Conservation (phyloP, 1,284 basidiomycete genomes). For the Melanopsichium pennsylvanicum region DNA sequence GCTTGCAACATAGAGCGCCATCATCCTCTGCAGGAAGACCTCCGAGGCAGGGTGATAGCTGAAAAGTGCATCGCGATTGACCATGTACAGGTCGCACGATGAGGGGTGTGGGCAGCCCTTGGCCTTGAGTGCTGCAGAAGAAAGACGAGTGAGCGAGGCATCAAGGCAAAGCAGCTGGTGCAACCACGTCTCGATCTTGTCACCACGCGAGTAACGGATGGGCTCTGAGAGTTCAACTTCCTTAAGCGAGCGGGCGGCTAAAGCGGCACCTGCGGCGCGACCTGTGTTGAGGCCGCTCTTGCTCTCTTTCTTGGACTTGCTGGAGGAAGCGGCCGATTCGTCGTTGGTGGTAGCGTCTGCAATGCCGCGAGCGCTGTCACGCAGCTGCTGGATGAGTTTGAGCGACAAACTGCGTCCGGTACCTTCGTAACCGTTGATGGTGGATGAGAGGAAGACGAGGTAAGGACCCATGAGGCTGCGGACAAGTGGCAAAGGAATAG, state of each 20-base stretch:
- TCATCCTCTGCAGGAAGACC: constrained; percentile 95
- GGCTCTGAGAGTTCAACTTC: constrained; percentile 96
- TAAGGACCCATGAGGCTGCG: constrained; percentile 95
- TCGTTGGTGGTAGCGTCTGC: constrained; percentile 42
- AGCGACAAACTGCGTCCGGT: constrained; percentile 96
- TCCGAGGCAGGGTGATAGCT: constrained; percentile 96
- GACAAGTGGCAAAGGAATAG: constrained; percentile 94
- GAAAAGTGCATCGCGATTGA: constrained; percentile 95
- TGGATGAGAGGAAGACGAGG: constrained; percentile 96
- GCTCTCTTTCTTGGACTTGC: constrained; percentile 68
- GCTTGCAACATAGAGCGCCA: constrained; percentile 94
- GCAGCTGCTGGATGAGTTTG: constrained; percentile 95
- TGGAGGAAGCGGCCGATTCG: constrained; percentile 69
- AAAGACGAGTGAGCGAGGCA: constrained; percentile 77
- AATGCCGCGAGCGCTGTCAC: constrained; percentile 74
- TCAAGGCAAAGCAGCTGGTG: constrained; percentile 91
- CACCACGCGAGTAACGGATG: constrained; percentile 87
- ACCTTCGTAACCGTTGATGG: constrained; percentile 99
- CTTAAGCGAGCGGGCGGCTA: constrained; percentile 77
- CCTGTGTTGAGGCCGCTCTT: constrained; percentile 45
- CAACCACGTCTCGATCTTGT: constrained; percentile 94
- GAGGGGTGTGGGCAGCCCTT: constrained; percentile 79
- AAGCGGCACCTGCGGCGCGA: constrained; percentile 58
- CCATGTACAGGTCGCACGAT: constrained; percentile 92
- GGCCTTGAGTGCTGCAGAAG: constrained; percentile 56